Conservation (phyloP, 2,329 filamentous ascomycete genomes). For the Epichloe uncinata region DNA sequence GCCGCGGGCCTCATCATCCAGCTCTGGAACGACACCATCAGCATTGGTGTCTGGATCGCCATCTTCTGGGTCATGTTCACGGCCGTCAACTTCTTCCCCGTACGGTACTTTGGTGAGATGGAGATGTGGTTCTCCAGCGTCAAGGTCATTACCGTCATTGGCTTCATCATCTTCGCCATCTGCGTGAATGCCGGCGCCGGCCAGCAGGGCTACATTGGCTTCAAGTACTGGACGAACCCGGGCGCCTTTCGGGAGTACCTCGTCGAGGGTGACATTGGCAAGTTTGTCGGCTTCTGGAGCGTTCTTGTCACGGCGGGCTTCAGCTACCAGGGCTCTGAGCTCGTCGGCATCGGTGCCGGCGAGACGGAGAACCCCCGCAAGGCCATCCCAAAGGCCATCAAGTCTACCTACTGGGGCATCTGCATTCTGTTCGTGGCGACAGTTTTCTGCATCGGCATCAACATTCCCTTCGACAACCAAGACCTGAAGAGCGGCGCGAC, state of each 20-base stretch:
- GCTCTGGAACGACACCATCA: slow-evolving; percentile 53
- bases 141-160: slow-evolving; percentile 63
- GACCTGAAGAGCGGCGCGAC: slow-evolving; percentile 36
- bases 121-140: slow-evolving; percentile 69
- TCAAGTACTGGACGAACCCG: slow-evolving; percentile 55
- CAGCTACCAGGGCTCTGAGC: slow-evolving; percentile 59
- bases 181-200: slow-evolving; percentile 62
- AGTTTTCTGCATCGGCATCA: slow-evolving; percentile 58
- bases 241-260: slow-evolving; percentile 55
- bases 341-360: slow-evolving; percentile 66
- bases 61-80: slow-evolving; percentile 63
- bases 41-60: slow-evolving; percentile 58
- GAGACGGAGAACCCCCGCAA: slow-evolving; percentile 61
- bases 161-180: slow-evolving; percentile 65
- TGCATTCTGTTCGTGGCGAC: slow-evolving; percentile 52
- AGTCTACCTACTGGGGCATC: slow-evolving; percentile 64
- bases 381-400: slow-evolving; percentile 59
- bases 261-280: slow-evolving; percentile 37
- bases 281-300: slow-evolving; percentile 57
- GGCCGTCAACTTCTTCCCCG: slow-evolving; percentile 54
- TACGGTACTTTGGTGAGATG: slow-evolving; percentile 60
- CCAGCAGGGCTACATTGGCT: slow-evolving; percentile 57
- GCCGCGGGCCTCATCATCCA: slow-evolving; percentile 63
- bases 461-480: slow-evolving; percentile 49
- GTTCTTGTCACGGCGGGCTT: slow-evolving; percentile 57